phyloP scores from a whole-genome alignment of 495 filamentous ascomycete genomes.

The Acidomyces sp. region DNA sequence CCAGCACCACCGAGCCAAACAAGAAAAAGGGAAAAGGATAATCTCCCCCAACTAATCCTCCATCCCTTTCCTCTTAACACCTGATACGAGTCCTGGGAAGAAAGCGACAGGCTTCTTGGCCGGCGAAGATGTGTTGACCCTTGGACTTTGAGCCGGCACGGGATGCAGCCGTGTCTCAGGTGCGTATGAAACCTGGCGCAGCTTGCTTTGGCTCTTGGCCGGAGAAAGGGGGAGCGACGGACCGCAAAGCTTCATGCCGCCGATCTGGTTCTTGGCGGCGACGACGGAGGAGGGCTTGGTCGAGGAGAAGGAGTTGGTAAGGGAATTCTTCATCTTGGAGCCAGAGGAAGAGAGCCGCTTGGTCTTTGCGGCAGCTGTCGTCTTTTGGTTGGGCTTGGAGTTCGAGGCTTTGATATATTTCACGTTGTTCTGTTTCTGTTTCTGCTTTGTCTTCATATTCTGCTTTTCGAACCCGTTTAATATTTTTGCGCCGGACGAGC shows the following conservation, averaged over 20 bases:
- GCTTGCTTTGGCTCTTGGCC: slow-evolving; percentile 10
- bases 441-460: not conserved
- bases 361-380: slow-evolving; percentile 8
- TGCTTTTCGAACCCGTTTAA: slow-evolving; percentile 10
- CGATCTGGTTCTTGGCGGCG: slow-evolving; percentile 12
- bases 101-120: no score
- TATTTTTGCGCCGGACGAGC: not conserved
- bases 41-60: no score
- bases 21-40: no score
- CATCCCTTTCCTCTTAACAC: no score
- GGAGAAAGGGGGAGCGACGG: no score
- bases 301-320: slow-evolving; percentile 11
- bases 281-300: slow-evolving; percentile 11
- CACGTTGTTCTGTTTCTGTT: slow-evolving; percentile 9
- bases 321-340: slow-evolving; percentile 2
- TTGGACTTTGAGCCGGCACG: no score
- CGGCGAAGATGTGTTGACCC: no score
- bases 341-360: slow-evolving; percentile 1
- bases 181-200: slow-evolving; percentile 16
- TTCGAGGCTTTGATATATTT: slow-evolving; percentile 10
- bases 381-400: not conserved
- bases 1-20: no score
- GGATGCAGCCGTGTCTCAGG: no score
- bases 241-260: not conserved
- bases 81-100: no score